Base-by-base conservation (phyloP, 331 rosid species). In the Saraca asoca region DNA sequence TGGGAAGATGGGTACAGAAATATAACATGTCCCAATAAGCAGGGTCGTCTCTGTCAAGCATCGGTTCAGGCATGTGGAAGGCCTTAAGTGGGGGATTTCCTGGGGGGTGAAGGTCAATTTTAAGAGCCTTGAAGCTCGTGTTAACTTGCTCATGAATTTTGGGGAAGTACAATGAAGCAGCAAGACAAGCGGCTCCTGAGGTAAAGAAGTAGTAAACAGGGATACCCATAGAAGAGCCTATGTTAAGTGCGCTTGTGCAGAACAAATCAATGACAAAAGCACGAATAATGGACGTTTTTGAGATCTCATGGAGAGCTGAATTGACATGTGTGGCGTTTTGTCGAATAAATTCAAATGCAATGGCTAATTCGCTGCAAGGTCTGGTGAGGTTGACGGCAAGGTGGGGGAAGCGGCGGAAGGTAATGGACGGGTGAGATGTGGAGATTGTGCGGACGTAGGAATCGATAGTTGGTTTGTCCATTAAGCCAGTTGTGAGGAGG, bases 131-230 rank as follows among this genome's bases (percentile, higher is more conserved):
- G 14, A 72, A 81, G 57, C 90, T 84, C 41, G 5, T 0, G 2
- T 7, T 37, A 0, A 41, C 58, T 12, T 60, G 41, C 0, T 60
- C 11, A 11, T 79, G 74, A 38, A 87, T 42, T 0, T 7, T 64
- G 0, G 89, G 89, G 0, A 87, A 69, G 51, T 79, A 68, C 2
- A 48, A 12, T 46, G n/a, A 73, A 1, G 75, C 49, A 0, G 81
- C 59, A 0, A 85, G 81, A 17, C 46, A 38, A 5, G 78, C 80
- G 0, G 87, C 87, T 2, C 88, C 86, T 0, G 89, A 81, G 7
- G 91, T 58, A 80, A 29, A 61, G 77, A 83, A 85, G 42, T 67
- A 83, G 77, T 72, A 83, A 0, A 83, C 77, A 0, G 95, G 86
- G 10, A 88, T 66, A 5, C 31, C 52, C 6, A 81, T 12, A 0